Evolutionary conservation across 805 yeast genomes (phyloP).

Genomic region (Yarrowia osloensis): DNA sequence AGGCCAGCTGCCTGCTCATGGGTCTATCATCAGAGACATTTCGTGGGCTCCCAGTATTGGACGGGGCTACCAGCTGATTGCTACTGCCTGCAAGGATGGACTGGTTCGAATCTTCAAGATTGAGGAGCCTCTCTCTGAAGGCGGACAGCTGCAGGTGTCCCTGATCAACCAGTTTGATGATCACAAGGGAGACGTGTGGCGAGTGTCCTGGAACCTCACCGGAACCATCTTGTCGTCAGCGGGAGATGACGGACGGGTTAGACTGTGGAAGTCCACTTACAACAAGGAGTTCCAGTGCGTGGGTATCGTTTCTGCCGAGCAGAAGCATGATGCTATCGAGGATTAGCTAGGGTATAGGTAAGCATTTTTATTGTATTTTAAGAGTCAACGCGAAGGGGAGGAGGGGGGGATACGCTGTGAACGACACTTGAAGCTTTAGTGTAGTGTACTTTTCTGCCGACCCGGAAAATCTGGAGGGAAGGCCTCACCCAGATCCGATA

Average conservation of each 20-base stretch:
- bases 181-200: constrained; percentile 91
- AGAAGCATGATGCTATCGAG: constrained; percentile 24
- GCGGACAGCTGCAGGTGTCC: constrained; percentile 50
- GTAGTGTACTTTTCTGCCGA: too few relatives aligned
- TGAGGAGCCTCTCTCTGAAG: constrained; percentile 33
- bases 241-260: constrained; percentile 91
- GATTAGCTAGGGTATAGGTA: constrained; percentile 8
- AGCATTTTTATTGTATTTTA: constrained; percentile 5
- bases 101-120: constrained; percentile 81
- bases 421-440: too few relatives aligned
- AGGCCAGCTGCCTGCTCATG: constrained; percentile 76
- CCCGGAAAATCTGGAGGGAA: too few relatives aligned
- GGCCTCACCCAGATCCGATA: too few relatives aligned
- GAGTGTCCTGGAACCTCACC: constrained; percentile 91
- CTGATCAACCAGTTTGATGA: constrained; percentile 68
- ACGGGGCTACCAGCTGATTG: constrained; percentile 78
- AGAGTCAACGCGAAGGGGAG: too few relatives aligned
- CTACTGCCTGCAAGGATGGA: constrained; percentile 97
- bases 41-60: constrained; percentile 99
- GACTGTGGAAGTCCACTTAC: constrained; percentile 89
- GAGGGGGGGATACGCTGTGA: too few relatives aligned
- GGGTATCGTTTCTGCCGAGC: constrained; percentile 73
- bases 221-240: constrained; percentile 81
- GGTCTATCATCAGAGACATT: constrained; percentile 81
- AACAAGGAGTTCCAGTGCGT: constrained; percentile 86